Evolutionary conservation across 441 rosid genomes (phyloP), one percentile per base, ranked within the genome.

Genomic region (Macaranga tanarius): DNA sequence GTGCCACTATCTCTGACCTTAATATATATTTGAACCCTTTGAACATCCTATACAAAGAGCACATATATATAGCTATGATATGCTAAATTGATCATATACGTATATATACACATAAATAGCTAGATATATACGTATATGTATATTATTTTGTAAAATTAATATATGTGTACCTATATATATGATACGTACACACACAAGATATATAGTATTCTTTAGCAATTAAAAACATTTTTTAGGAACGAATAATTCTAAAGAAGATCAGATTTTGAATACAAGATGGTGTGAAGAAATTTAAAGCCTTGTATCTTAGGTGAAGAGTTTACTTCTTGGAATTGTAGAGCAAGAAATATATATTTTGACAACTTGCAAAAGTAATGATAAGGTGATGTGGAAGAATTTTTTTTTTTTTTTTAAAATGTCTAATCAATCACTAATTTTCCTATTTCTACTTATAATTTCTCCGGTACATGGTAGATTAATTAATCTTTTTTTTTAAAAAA

Each of bases 351-450:
- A 66, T 60, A 65, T 59, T 61, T 77, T 75, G 84, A 75, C 73
- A 73, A 55, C 52, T 77, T n/a, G 65, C 58, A 60, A 77, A 77
- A 60, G 60, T 69, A 68, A 68, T 38, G 73, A 61, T 77, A 72
- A 74, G 70, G 52, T 61, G 69, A 50, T 68, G 61, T 67, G 65
- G 70, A 67, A 59, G 62, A 65, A 65, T n/a, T n/a, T n/a, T n/a
- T n/a, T n/a, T n/a, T n/a, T n/a, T 48, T 65, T 52, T 45, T 48
- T 25, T 10, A 40, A 59, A 61, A 66, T 57, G 69, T 80, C 83
- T 69, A 66, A 34, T 73, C 75, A 45, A 2, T 20, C 12, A 31
- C 51, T 17, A 52, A 5, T 47, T 61, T 65, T 31, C 69, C 34
- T 20, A 25, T 4, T 31, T 0, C 20, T 8, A 26, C 65, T 20